Evolutionary conservation across 2,329 filamentous ascomycete species (phyloP), one percentile per base, ranked within the genome.

Genomic region (Alternaria dauci): DNA sequence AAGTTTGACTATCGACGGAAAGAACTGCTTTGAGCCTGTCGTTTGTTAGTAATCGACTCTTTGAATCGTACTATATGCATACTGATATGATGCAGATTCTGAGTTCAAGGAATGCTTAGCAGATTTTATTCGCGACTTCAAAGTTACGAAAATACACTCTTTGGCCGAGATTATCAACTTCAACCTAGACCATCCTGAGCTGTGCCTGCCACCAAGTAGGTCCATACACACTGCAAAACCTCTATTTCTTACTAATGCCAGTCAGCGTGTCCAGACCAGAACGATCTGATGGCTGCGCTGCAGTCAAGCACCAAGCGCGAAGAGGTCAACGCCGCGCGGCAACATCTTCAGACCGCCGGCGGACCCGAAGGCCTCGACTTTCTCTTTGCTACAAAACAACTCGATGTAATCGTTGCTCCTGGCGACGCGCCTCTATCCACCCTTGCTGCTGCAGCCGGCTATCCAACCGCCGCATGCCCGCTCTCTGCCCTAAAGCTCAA

Each of bases 131-230:
- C 69, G 71, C 28, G 69, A 77, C 52, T 75, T 77, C 62, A 73
- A 70, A 43, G 65, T 68, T 14, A 76, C 74, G 39, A 77, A 77
- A 65, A 74, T 78, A 8, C 74, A 76, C 62, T 77, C 74, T 4
- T 67, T 78, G 23, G 73, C 75, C 23, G 76, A 77, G 47, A 76
- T 78, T 52, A 77, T 78, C 48, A 75, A 78, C 61, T 77, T 77
- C 65, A 78, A 78, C 54, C 64, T 72, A 26, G 73, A 78, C 36
- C 75, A 78, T 36, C 72, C 74, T 7, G 75, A 78, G 51, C 71
- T 77, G 16, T 72, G 69, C 12, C 67, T 78, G 1, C 73, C 75
- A 30, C 71, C 73, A 4, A 65, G 72, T 75, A 70, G 4, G 67
- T 53, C 39, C n/a, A 14, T 52, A 32, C 18, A 18, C 23, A 38